Conservation (phyloP, 805 yeast genomes). For the Saccharomycopsis selenospora region DNA sequence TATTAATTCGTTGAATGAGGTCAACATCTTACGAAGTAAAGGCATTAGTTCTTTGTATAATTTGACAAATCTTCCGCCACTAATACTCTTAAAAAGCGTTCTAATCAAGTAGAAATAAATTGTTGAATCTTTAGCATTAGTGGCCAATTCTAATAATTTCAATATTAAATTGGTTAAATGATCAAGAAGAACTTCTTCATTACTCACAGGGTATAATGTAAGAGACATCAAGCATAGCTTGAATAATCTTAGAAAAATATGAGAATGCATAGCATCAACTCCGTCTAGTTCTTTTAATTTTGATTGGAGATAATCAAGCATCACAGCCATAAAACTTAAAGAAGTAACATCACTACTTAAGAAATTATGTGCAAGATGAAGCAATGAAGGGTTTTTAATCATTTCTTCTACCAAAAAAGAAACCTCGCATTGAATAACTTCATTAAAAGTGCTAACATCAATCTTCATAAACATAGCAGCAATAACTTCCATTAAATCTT, state of each 20-base stretch:
- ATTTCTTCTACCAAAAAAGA: constrained; percentile 71
- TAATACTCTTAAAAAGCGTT: constrained; percentile 85
- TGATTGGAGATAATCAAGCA: constrained; percentile 66
- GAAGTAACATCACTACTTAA: constrained; percentile 90
- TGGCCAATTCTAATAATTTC: constrained; percentile 68
- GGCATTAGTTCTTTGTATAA: constrained; percentile 86
- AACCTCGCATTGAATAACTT: constrained; percentile 75
- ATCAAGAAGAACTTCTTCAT: constrained; percentile 81
- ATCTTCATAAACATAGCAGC: constrained; percentile 90
- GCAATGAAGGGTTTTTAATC: constrained; percentile 73
- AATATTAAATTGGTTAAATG: constrained; percentile 70
- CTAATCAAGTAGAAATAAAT: constrained; percentile 84
- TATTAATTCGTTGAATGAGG: constrained; percentile 75
- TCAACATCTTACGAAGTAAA: constrained; percentile 73
- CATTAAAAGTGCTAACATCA: constrained; percentile 94
- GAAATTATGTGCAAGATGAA: constrained; percentile 90
- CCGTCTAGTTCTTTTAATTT: constrained; percentile 77
- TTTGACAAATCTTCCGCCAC: constrained; percentile 77
- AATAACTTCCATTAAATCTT: constrained; percentile 90
- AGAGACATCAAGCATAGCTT: constrained; percentile 86
- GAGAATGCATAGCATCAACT: constrained; percentile 67
- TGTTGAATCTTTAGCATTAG: constrained; percentile 83
- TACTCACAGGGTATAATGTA: constrained; percentile 61
- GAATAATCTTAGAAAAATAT: constrained; percentile 76
- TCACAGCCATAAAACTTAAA: constrained; percentile 79